Base-by-base conservation (phyloP, 2,329 filamentous ascomycete species). In the Neofusicoccum sp. region DNA sequence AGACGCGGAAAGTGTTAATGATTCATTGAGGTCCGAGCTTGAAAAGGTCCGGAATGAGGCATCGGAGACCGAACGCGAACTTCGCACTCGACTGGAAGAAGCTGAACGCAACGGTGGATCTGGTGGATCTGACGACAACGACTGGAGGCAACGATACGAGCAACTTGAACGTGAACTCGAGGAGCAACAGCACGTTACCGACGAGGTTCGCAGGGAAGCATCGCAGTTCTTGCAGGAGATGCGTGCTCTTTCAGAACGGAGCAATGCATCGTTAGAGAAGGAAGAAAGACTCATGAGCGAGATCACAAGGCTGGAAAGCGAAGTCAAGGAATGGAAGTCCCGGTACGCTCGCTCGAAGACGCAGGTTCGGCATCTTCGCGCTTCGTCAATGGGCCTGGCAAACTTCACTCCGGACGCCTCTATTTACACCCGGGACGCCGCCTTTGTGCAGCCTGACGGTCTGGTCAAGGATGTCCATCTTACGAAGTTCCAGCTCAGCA, bases 401-500 rank as follows among this genome's bases (percentile, higher is more conserved):
- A 87, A 89, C 6, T 85, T 89, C 65, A 69, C 71, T 11, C 71
- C 71, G 3, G 89, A 94, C 68, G 87, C 88, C n/a, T 86, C 85
- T 56, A 86, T 84, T 67, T 85, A 88, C 66, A 78, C 88, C 44
- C 85, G 85, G 56, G 87, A 91, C 59, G 85, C 85, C 71, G 86
- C 84, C 31, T 89, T 95, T 67, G 50, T 58, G 41, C 84, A 89
- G 41, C 85, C 89, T 11, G 85, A 88, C 64, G 95, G 95, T 5
- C 76, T 95, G 28, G 87, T 99, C 69, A 93, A 91, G 77, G 95
- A 97, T 76, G 85, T 97, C 11, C 91, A 97, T 74, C 87, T 99
- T 67, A 97, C 94, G 56, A 93, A 92, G 72, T 98, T 97, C 80
- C 95, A 99, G 76, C 89, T 98, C 65, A 87, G 93, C 28, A 91